Base-by-base conservation (phyloP, 495 filamentous ascomycete species). In the Jackrogersella minutella region DNA sequence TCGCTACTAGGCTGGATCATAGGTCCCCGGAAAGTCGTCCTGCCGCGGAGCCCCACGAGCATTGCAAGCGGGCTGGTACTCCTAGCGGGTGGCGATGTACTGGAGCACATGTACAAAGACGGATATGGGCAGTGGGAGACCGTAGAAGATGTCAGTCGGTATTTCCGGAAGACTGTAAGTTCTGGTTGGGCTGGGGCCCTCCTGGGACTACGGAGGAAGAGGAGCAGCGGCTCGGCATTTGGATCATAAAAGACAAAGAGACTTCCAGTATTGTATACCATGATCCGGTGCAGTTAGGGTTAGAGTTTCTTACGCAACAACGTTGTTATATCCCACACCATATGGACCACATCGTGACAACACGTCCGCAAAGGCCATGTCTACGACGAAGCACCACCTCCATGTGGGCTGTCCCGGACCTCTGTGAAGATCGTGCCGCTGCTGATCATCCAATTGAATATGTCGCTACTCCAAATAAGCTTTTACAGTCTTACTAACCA, bases 1-100 rank as follows among this genome's bases (percentile, higher is more conserved):
- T 37, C 41, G 10, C 53, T 47, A 4, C 16, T 24, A 16, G 39
- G 24, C 39, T 47, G 55, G 40, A 7, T 11, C 17, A 28, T 58
- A 14, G 26, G 55, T 21, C 40, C 55, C 10, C 40, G 55, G 7
- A 36, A 36, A 33, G 55, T 17, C 5, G 28, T 80, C 1, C 58
- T 76, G 11, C 78, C 75, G 21, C 66, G 68, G 11, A 72, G 58
- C 47, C 71, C 73, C 5, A 68, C 57, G 40, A 74, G 69, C 51
- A 73, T 80, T 47, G 78, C 74, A 1, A 68, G 66, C 14, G 62
- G 73, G 8, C 72, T 72, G 3, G 72, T 58, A 2, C 59, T 79
- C 13, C 58, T 79, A 8, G 73, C 71, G 13, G 76, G 77, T 22
- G 72, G 72, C 14, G 70, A 74, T 46, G 47, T 74, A 0, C 16